Percentiles rank a stretch among this genome's conserved stretches.
Conservation (phyloP, 768 basidiomycete genomes). For the Floccularia luteovirens region DNA sequence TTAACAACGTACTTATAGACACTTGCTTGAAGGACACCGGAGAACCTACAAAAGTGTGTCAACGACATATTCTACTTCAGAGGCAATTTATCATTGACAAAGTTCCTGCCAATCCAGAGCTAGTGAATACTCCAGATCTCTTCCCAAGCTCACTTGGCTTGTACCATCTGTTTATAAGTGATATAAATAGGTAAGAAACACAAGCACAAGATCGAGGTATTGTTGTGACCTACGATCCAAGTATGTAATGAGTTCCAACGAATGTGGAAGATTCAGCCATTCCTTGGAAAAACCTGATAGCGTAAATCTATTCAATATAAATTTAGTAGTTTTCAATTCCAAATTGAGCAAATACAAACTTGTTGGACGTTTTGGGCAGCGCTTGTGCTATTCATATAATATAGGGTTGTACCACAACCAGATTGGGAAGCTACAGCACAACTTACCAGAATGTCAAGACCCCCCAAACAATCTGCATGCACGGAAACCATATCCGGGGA, state of each 20-base stretch:
- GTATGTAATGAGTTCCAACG: slow-evolving; percentile 65
- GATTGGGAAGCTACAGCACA: neutral
- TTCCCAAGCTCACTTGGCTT: slow-evolving; percentile 64
- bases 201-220: too few relatives aligned
- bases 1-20: slow-evolving; percentile 41
- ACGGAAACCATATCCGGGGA: slow-evolving; percentile 61
- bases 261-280: slow-evolving; percentile 72
- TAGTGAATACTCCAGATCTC: slow-evolving; percentile 66
- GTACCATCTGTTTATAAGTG: slow-evolving; percentile 70
- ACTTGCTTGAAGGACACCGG: slow-evolving; percentile 56
- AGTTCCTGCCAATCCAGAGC: slow-evolving; percentile 52
- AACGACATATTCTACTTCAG: too few relatives aligned
- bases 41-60: slow-evolving; percentile 38
- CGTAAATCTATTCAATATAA: slow-evolving; percentile 40
- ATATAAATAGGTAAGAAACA: too few relatives aligned
- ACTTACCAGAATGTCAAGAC: slow-evolving; percentile 54
- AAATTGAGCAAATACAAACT: slow-evolving; percentile 19
- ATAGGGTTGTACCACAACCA: neutral
- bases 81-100: slow-evolving; percentile 29
- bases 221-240: slow-evolving; percentile 53
- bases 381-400: slow-evolving; percentile 35
- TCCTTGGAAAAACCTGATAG: slow-evolving; percentile 67
- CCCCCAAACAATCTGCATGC: slow-evolving; percentile 61
- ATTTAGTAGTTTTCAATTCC: neutral
- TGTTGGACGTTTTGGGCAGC: slow-evolving; percentile 47